A percentile compares a stretch with the other conserved stretches of the same genome.
phyloP scores from a whole-genome alignment of 108 stramenopile genomes.

The Cafeteria roenbergensis region DNA sequence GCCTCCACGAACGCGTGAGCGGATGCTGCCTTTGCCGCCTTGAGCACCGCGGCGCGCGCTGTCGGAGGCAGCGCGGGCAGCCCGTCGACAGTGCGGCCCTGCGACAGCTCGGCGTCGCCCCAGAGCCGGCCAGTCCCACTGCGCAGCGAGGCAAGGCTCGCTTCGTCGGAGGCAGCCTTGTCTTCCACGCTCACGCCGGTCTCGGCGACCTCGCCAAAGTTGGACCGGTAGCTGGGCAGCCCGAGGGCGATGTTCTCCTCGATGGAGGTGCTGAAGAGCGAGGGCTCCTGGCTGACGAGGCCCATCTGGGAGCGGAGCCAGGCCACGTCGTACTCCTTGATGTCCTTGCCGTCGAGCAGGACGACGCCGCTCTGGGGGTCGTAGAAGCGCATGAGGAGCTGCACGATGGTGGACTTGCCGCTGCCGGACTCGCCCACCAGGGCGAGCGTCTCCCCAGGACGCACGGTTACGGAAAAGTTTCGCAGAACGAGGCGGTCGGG shows the following conservation, averaged over 20 bases:
- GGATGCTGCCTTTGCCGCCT: constrained; percentile 22
- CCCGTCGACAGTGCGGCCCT: too few relatives aligned
- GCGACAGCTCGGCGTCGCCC: too few relatives aligned
- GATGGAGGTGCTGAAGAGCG: constrained; percentile 57
- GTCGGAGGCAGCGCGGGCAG: too few relatives aligned
- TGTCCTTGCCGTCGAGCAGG: constrained; percentile 31
- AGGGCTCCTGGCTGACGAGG: constrained; percentile 63
- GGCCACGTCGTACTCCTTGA: constrained; percentile 9
- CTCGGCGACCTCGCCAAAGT: too few relatives aligned
- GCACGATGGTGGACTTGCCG: constrained; percentile 57
- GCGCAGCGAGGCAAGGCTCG: too few relatives aligned
- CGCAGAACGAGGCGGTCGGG: constrained; percentile 7
- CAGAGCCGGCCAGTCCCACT: too few relatives aligned
- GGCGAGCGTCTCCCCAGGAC: constrained; percentile 61
- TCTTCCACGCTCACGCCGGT: too few relatives aligned
- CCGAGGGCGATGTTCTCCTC: constrained; percentile 63
- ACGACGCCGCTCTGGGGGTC: constrained; percentile 43
- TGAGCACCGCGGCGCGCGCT: constrained; percentile 18
- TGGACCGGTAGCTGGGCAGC: too few relatives aligned
- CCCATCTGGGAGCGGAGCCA: constrained; percentile 55
- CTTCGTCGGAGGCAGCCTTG: too few relatives aligned
- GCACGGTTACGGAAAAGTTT: constrained; percentile 26
- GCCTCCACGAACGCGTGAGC: constrained; percentile 25
- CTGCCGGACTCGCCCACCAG: constrained; percentile 58
- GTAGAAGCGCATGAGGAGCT: constrained; percentile 55